Evolutionary conservation across 495 filamentous ascomycete genomes (phyloP), one percentile per base, ranked within the genome.

Genomic region (Monascus purpureus): DNA sequence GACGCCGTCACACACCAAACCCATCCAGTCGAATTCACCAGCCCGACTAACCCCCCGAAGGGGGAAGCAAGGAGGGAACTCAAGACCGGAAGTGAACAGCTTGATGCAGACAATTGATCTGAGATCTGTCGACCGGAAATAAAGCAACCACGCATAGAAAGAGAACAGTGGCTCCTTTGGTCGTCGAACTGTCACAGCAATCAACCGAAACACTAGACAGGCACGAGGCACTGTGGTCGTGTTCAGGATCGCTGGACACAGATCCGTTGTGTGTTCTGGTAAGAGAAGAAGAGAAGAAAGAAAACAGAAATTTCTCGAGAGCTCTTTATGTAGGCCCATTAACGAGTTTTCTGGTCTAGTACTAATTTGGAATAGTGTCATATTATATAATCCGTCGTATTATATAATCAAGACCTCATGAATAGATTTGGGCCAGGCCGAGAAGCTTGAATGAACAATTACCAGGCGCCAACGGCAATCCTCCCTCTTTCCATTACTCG

Each of bases 51-150:
- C 9, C 20, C 20, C 9, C 20, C 20, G 20, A 22, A 22, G 20
- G 20, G 9, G 20, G 9, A 22, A 22, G 9, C 57, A 37, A 40
- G 61, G 51, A 62, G 72, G 77, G 77, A 87, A 68, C 76, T 77
- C 77, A 78, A 72, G 62, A 61, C 57, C 59, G 49, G 43, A 49
- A n/a, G 38, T 38, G 46, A 51, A 22, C 20, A 22, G 46, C 53
- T 49, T 42, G 43, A 53, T 43, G 50, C 45, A 46, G 46, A 57
- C 49, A 46, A 65, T 90, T 70, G 49, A 50, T 93, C 76, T 92
- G 47, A 78, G 74, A 88, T 74, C 76, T 87, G 85, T 92, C 81
- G 80, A 82, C 76, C 67, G 79, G 84, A 83, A 67, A 85, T 77
- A 77, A 46, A 47, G 70, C 78, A 78, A 83, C 72, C 76, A 85